Conservation (phyloP, 208 protist genomes). For the Leptomonas seymouri region DNA sequence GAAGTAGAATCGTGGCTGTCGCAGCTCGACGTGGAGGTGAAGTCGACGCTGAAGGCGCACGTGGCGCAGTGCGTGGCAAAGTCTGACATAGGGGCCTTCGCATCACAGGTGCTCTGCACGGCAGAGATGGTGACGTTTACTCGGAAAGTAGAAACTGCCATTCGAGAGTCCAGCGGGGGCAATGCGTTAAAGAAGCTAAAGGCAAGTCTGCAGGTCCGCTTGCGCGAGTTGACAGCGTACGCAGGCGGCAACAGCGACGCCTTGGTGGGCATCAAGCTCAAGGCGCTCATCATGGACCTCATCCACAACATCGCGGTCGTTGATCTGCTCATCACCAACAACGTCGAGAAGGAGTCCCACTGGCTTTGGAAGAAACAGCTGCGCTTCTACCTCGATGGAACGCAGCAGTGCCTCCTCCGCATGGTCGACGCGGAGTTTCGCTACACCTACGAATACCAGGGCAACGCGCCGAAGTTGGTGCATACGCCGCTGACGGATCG, state of each 20-base stretch:
- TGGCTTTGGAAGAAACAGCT: slow-evolving; percentile 99
- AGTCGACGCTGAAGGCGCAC: slow-evolving; percentile 88
- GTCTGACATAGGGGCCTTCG: slow-evolving; percentile 89
- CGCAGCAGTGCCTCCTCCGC: slow-evolving; percentile 76
- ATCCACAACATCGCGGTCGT: slow-evolving; percentile 98
- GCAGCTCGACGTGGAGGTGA: slow-evolving; percentile 93
- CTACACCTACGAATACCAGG: slow-evolving; percentile 99
- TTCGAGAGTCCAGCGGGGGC: slow-evolving; percentile 59
- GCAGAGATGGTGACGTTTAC: slow-evolving; percentile 96
- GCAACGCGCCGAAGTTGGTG: slow-evolving; percentile 98
- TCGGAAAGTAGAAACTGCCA: slow-evolving; percentile 84
- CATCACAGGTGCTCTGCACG: slow-evolving; percentile 96
- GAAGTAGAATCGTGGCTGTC: slow-evolving; percentile 96
- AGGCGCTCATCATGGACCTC: slow-evolving; percentile 97
- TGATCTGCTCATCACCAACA: slow-evolving; percentile 81
- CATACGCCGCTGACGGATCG: slow-evolving; percentile 98
- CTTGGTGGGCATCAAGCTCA: slow-evolving; percentile 95
- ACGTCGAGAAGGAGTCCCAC: slow-evolving; percentile 80
- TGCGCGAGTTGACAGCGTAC: slow-evolving; percentile 84
- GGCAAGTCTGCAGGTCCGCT: slow-evolving; percentile 72
- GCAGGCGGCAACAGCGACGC: slow-evolving; percentile 81
- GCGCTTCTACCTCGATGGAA: slow-evolving; percentile 91
- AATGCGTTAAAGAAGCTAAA: slow-evolving; percentile 81
- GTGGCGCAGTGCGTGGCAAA: slow-evolving; percentile 85
- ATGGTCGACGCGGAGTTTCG: slow-evolving; percentile 96